phyloP scores from a whole-genome alignment of 75 land plant genomes.

The Picea sitchensis region DNA sequence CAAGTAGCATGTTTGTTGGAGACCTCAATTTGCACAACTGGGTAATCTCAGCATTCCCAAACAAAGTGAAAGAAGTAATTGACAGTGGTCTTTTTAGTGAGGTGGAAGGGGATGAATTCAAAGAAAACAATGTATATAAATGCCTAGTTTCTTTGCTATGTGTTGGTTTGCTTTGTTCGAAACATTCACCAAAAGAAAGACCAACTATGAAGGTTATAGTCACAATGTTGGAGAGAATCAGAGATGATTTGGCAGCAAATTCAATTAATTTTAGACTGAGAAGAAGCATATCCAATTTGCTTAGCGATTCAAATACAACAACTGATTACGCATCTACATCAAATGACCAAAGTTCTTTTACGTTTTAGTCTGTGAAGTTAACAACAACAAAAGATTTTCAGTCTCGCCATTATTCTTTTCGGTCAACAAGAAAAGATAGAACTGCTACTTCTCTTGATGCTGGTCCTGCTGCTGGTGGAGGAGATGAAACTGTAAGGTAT shows the following conservation, averaged over 20 bases:
- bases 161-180: slow-evolving; percentile 26
- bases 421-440: too few relatives aligned
- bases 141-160: background rate
- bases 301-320: background rate
- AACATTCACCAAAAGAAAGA: slow-evolving; percentile 20
- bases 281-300: background rate
- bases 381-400: too few relatives aligned
- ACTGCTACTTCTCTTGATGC: too few relatives aligned
- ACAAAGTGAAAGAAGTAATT: background rate
- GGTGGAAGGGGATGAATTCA: background rate
- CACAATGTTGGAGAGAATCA: background rate
- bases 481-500: too few relatives aligned
- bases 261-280: background rate
- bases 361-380: too few relatives aligned
- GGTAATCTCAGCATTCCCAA: slow-evolving; percentile 1
- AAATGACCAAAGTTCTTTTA: background rate
- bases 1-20: background rate
- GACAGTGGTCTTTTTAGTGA: background rate
- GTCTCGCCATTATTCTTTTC: too few relatives aligned
- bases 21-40: background rate
- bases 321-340: background rate
- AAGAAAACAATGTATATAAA: background rate
- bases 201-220: slow-evolving; percentile 35
- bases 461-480: too few relatives aligned
- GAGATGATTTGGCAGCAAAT: background rate